Conservation (phyloP, 169 alveolate species). For the Ichthyophthirius multifiliis region DNA sequence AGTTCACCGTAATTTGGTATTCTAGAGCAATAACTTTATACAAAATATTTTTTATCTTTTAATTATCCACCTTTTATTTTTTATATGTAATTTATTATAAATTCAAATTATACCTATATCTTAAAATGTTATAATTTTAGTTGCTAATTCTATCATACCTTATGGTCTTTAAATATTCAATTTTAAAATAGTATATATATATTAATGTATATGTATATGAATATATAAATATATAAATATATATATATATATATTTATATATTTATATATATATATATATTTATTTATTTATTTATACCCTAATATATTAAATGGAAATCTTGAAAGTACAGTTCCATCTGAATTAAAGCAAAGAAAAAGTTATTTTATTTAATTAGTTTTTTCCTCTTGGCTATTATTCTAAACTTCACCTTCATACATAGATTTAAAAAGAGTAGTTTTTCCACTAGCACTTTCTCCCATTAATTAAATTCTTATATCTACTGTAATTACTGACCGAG, state of each 20-base stretch:
- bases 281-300: neutral
- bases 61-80: neutral
- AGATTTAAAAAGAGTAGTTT: neutral
- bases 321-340: neutral
- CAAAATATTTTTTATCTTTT: neutral
- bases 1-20: neutral
- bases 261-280: no score
- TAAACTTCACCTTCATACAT: neutral
- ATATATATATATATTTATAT: no score
- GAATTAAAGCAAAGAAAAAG: neutral
- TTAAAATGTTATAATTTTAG: no score
- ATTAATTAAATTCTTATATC: neutral
- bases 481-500: neutral
- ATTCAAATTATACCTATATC: no score
- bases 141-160: no score
- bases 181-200: no score
- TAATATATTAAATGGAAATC: neutral
- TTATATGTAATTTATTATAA: no score
- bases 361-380: neutral
- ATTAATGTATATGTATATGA: no score
- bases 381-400: neutral
- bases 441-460: constrained; percentile 5
- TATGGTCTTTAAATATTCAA: no score
- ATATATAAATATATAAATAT: no score
- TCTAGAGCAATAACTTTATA: neutral